Conservation (phyloP, 768 basidiomycete species). For the Plicaturopsis crispa region DNA sequence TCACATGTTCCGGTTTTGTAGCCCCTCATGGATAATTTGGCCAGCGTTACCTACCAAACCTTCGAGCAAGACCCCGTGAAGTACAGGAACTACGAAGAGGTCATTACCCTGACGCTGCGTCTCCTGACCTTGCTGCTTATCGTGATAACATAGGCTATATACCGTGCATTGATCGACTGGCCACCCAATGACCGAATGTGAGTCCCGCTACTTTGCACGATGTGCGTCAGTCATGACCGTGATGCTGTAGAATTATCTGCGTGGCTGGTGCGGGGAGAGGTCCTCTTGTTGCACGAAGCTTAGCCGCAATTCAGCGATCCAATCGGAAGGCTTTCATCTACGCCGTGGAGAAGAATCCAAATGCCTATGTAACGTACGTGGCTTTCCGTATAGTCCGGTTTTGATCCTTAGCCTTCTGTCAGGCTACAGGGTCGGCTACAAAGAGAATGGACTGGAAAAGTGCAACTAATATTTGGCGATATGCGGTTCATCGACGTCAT, state of each 20-base stretch:
- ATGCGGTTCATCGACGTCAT: conserved; percentile 84
- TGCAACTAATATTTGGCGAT: conserved; percentile 86
- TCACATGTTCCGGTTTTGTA: conserved; percentile 22
- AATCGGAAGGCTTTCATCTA: conserved; percentile 60
- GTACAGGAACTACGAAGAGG: conserved; percentile 93
- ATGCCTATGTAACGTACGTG: conserved; percentile 88
- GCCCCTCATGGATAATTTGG: conserved; percentile 97
- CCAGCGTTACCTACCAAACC: conserved; percentile 92
- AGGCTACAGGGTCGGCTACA: conserved; percentile 82
- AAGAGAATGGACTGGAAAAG: conserved; percentile 75
- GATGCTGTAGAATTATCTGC: conserved; percentile 59
- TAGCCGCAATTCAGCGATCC: conserved; percentile 68
- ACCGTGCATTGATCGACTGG: conserved; percentile 69
- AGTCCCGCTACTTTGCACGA: conserved; percentile 17
- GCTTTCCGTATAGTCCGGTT: conserved; percentile 8
- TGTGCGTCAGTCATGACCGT: not conserved
- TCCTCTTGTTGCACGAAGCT: conserved; percentile 80
- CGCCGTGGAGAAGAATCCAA: conserved; percentile 95
- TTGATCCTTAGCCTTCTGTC: conserved; percentile 2
- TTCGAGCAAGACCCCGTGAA: conserved; percentile 98
- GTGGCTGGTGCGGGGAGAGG: conserved; percentile 95
- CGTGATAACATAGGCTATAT: conserved; percentile 83
- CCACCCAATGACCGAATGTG: conserved; percentile 55
- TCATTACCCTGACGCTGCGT: too few species aligned
- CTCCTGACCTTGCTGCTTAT: conserved; percentile 7